Evolutionary conservation across 202 grass and related monocot species (phyloP).

Genomic region (Setaria viridis): DNA sequence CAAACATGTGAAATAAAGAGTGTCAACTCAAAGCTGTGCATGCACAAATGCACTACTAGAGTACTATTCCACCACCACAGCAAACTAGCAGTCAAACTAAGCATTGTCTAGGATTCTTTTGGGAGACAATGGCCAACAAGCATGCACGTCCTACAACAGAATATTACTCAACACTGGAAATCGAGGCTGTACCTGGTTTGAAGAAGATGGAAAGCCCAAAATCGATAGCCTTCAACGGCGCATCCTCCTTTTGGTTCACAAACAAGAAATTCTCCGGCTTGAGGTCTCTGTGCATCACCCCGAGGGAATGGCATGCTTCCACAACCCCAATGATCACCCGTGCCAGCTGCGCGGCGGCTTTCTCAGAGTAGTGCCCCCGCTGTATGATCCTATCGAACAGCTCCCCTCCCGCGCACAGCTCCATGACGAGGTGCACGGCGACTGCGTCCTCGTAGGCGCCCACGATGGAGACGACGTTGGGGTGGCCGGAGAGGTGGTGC

Average conservation of each 20-base stretch:
- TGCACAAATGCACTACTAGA: neutral
- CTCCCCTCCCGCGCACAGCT: conserved; percentile 74
- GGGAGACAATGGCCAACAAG: neutral
- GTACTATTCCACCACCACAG: neutral
- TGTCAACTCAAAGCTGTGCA: conserved; percentile 13
- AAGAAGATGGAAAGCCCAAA: conserved; percentile 99
- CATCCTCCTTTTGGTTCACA: conserved; percentile 72
- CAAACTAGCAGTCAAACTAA: conserved; percentile 45
- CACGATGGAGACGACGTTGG: conserved; percentile 75
- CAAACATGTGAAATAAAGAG: conserved; percentile 19
- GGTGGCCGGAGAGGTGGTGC: conserved; percentile 85
- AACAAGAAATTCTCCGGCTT: conserved; percentile 98
- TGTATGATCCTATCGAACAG: conserved; percentile 92
- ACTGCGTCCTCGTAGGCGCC: conserved; percentile 88
- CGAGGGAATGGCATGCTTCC: conserved; percentile 83
- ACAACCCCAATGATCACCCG: conserved; percentile 85
- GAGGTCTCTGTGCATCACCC: conserved; percentile 96
- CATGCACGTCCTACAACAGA: conserved; percentile 19
- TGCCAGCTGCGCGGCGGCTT: conserved; percentile 73
- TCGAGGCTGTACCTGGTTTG: conserved; percentile 70
- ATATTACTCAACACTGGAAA: neutral
- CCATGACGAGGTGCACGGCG: conserved; percentile 88
- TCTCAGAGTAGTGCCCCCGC: conserved; percentile 92
- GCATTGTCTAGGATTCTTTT: neutral
- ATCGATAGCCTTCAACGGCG: conserved; percentile 82